Conservation (phyloP, 495 filamentous ascomycete species). For the Penicillium pulvis region DNA sequence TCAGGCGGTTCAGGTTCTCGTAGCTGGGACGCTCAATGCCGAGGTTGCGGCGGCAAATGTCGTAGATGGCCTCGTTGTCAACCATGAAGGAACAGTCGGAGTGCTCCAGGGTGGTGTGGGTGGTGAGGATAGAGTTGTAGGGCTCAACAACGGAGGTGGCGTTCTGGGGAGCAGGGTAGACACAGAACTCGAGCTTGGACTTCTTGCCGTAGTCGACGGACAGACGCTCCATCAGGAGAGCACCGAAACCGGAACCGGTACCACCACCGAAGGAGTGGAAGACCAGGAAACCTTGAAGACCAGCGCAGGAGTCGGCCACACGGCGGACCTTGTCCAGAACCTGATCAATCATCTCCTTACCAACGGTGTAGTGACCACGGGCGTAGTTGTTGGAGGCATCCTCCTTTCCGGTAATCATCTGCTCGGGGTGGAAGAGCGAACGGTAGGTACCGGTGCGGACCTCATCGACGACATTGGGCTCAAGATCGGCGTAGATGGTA, state of each 20-base stretch:
- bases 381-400: conserved; percentile 99
- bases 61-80: conserved; percentile 99
- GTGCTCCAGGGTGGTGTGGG: conserved; percentile 98
- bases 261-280: conserved; percentile 99
- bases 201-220: conserved; percentile 99
- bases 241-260: conserved; percentile 97
- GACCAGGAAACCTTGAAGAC: conserved; percentile 97
- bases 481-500: conserved; percentile 99
- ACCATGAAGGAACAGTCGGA: conserved; percentile 99
- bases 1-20: conserved; percentile 97
- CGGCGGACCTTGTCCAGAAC: conserved; percentile 95
- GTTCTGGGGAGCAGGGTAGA: conserved; percentile 96
- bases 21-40: conserved; percentile 96
- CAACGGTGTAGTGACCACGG: conserved; percentile 97
- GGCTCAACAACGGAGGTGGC: conserved; percentile 98
- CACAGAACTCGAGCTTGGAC: conserved; percentile 98
- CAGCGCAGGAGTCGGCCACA: conserved; percentile 94
- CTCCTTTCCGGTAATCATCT: conserved; percentile 99
- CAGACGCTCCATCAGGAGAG: conserved; percentile 94
- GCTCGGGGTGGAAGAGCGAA: conserved; percentile 94
- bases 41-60: conserved; percentile 97
- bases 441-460: conserved; percentile 97
- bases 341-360: conserved; percentile 97
- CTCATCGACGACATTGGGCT: conserved; percentile 99
- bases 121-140: conserved; percentile 98